phyloP scores from a whole-genome alignment of 1,284 basidiomycete species.

The Leccinum huronense region DNA sequence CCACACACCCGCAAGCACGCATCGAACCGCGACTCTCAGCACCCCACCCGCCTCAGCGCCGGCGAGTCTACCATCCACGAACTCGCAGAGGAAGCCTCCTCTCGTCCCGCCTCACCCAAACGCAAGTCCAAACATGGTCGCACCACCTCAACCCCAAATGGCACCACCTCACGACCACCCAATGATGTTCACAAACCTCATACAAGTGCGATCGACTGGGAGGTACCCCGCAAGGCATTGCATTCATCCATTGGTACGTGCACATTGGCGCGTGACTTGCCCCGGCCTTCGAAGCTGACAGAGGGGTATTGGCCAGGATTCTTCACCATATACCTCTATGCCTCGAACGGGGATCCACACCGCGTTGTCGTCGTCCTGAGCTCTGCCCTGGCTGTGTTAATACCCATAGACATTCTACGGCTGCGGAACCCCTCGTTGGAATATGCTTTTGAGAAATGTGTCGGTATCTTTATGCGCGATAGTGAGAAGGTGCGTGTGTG shows the following conservation, averaged over 20 bases:
- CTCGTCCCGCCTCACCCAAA: slow-evolving; percentile 14
- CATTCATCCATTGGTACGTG: slow-evolving; percentile 87
- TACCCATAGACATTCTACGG: slow-evolving; percentile 77
- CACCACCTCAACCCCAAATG: slow-evolving; percentile 16
- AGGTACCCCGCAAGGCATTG: slow-evolving; percentile 88
- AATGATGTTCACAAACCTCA: slow-evolving; percentile 22
- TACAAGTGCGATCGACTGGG: slow-evolving; percentile 53
- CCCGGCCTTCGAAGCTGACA: slow-evolving; percentile 9
- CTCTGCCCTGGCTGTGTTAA: slow-evolving; percentile 67
- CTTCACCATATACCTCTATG: slow-evolving; percentile 77
- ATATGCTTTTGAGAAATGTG: slow-evolving; percentile 67
- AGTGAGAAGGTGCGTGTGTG: slow-evolving; percentile 73
- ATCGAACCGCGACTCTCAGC: slow-evolving; percentile 16
- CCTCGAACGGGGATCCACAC: slow-evolving; percentile 52
- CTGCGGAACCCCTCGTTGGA: slow-evolving; percentile 72
- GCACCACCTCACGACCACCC: slow-evolving; percentile 9
- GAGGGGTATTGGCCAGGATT: slow-evolving; percentile 56
- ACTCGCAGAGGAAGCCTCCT: slow-evolving; percentile 27
- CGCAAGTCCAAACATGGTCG: slow-evolving; percentile 20
- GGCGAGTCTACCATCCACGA: slow-evolving; percentile 29
- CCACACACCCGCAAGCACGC: slow-evolving; percentile 20
- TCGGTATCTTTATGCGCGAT: slow-evolving; percentile 94
- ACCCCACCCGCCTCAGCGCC: slow-evolving; percentile 7
- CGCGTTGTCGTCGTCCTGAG: slow-evolving; percentile 67
- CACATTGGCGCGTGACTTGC: slow-evolving; percentile 12